These are phyloP conservation scores for Deinandra increscens DNA, from an alignment of 129 eudicot genomes.

Conservation along the genomic window DNA sequence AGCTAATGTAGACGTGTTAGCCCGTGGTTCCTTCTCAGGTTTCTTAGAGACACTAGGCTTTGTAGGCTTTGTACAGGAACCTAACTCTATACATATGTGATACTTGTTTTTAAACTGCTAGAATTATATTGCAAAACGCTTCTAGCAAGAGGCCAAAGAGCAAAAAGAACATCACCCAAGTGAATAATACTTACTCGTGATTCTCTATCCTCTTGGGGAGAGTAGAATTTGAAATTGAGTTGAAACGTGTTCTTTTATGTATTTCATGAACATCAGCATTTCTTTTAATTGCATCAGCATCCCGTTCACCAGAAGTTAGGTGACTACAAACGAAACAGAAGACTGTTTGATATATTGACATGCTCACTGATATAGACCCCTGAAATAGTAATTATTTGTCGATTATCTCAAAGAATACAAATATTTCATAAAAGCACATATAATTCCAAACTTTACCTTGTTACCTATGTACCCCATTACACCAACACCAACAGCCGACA, in stretches of 20 bases:
- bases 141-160: too few species aligned
- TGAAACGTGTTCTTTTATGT: constrained; percentile 77
- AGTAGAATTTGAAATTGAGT: constrained; percentile 38
- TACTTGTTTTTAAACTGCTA: too few species aligned
- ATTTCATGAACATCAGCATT: constrained; percentile 93
- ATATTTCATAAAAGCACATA: not conserved
- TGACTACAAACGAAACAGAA: constrained; percentile 90
- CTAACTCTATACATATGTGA: too few species aligned
- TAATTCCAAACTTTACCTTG: constrained; percentile 50
- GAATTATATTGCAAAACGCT: too few species aligned
- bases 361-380: constrained; percentile 97
- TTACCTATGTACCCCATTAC: constrained; percentile 94
- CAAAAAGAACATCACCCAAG: too few species aligned
- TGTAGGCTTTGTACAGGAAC: too few species aligned
- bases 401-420: not conserved
- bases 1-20: too few species aligned
- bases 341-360: constrained; percentile 93
- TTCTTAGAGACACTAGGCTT: too few species aligned
- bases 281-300: constrained; percentile 66
- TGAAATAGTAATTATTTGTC: constrained; percentile 25
- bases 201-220: constrained; percentile 72
- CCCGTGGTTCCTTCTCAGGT: too few species aligned
- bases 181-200: constrained; percentile 72
- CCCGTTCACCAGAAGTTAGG: constrained; percentile 89
- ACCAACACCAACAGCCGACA: constrained; percentile 98